Conservation (phyloP, 441 rosid species). For the Populus tomentosa region DNA sequence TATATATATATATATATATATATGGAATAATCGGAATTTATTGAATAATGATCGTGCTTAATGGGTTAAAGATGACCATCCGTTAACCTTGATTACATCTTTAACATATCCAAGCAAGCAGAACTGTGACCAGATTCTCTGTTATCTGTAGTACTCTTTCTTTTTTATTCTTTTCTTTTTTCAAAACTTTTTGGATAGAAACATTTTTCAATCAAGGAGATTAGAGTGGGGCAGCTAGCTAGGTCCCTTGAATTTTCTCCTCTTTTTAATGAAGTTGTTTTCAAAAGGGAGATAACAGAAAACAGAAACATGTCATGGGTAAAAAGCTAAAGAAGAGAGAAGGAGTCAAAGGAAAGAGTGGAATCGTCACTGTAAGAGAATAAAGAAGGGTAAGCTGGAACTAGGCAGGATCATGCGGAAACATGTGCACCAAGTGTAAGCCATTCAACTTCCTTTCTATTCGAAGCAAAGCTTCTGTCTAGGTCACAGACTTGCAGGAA, state of each 20-base stretch:
- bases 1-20: too few species aligned
- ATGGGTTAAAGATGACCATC: too few species aligned
- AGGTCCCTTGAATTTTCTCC: neutral
- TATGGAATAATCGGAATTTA: too few species aligned
- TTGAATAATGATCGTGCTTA: too few species aligned
- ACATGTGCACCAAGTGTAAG: neutral
- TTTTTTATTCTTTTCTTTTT: too few species aligned
- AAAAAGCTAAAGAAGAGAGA: neutral
- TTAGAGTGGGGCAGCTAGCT: neutral
- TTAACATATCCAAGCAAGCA: neutral
- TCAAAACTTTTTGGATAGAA: neutral
- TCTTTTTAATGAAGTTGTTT: conserved; percentile 2
- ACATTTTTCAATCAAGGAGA: neutral
- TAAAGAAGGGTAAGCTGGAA: neutral
- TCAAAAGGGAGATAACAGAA: conserved; percentile 10
- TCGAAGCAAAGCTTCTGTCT: conserved; percentile 56
- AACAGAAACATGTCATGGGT: neutral
- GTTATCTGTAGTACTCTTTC: too few species aligned
- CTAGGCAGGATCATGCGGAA: neutral
- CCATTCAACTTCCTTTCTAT: conserved; percentile 37
- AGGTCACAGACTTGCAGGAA: conserved; percentile 46
- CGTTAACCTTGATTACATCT: neutral
- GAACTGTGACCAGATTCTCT: neutral
- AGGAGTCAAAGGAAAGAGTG: conserved; percentile 11
- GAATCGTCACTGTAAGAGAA: conserved; percentile 32